Evolutionary conservation across 805 yeast genomes (phyloP).

Genomic region (Candida tallmaniae): DNA sequence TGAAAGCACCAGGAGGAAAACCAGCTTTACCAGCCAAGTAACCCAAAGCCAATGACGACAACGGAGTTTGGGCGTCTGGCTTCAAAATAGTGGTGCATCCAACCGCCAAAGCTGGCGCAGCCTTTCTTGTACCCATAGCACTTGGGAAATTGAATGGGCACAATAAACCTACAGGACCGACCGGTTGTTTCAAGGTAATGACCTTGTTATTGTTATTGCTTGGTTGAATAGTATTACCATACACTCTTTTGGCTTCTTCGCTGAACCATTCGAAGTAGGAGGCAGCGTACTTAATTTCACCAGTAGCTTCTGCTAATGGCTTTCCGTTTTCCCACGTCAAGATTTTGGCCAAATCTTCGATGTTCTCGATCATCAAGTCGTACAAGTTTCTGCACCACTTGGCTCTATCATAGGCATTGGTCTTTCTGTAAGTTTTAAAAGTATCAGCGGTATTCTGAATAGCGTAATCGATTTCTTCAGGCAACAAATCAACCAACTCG

Average conservation of each 20-base stretch:
- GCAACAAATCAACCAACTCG: constrained; percentile 42
- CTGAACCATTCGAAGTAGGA: constrained; percentile 42
- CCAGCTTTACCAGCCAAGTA: constrained; percentile 55
- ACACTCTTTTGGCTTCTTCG: constrained; percentile 54
- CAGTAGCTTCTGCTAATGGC: constrained; percentile 47
- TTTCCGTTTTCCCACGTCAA: constrained; percentile 61
- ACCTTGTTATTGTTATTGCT: constrained; percentile 47
- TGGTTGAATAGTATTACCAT: constrained; percentile 57
- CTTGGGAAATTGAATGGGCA: constrained; percentile 68
- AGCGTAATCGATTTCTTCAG: constrained; percentile 40
- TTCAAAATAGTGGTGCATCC: constrained; percentile 60
- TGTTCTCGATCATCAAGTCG: constrained; percentile 49
- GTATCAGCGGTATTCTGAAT: constrained; percentile 46
- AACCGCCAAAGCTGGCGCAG: constrained; percentile 62
- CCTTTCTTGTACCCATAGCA: constrained; percentile 64
- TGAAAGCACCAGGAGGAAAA: constrained; percentile 54
- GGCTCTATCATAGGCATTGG: constrained; percentile 48
- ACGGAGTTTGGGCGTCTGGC: constrained; percentile 61
- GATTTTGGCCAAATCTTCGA: constrained; percentile 53
- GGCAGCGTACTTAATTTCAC: constrained; percentile 57
- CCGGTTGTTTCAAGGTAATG: constrained; percentile 52
- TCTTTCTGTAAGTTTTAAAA: constrained; percentile 42
- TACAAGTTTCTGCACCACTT: constrained; percentile 46
- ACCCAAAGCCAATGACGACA: constrained; percentile 55
- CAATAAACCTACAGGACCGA: constrained; percentile 60